phyloP scores from a whole-genome alignment of 1,284 basidiomycete genomes.

The Irpex lacteus region DNA sequence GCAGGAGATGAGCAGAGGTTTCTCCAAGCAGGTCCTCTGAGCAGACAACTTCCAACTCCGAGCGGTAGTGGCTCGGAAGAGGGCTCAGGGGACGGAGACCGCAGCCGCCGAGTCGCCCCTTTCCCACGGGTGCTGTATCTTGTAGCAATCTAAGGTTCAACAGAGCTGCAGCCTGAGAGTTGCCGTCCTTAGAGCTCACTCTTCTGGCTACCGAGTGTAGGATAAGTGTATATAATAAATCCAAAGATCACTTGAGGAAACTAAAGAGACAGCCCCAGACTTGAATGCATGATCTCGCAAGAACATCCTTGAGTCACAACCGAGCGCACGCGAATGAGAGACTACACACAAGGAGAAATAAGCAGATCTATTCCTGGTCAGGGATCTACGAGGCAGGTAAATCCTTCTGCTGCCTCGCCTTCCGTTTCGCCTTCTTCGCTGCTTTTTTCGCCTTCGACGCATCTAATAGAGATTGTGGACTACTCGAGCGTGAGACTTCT shows the following conservation, averaged over 20 bases:
- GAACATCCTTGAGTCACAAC: too few species aligned
- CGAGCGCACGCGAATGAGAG: too few species aligned
- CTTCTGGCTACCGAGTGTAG: neutral
- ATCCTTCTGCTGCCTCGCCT: conserved; percentile 4
- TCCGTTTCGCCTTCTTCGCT: conserved; percentile 24
- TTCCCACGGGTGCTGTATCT: conserved; percentile 11
- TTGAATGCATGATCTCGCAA: too few species aligned
- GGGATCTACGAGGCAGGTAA: neutral
- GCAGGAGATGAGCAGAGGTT: neutral
- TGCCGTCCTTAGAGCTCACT: neutral
- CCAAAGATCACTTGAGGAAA: too few species aligned
- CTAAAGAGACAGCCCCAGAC: too few species aligned
- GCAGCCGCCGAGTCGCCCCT: neutral
- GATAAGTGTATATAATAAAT: neutral
- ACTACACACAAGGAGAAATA: neutral
- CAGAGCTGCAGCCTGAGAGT: neutral
- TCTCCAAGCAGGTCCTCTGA: neutral
- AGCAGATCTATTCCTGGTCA: neutral
- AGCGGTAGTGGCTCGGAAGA: neutral
- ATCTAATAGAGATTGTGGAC: conserved; percentile 17
- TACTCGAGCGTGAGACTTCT: conserved; percentile 17
- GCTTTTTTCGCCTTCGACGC: conserved; percentile 22
- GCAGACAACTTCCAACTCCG: neutral
- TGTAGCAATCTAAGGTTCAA: neutral
- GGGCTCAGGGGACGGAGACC: neutral